These are phyloP conservation scores for Nemania diffusa DNA, from an alignment of 2,329 filamentous ascomycete species.

Conservation along the genomic window DNA sequence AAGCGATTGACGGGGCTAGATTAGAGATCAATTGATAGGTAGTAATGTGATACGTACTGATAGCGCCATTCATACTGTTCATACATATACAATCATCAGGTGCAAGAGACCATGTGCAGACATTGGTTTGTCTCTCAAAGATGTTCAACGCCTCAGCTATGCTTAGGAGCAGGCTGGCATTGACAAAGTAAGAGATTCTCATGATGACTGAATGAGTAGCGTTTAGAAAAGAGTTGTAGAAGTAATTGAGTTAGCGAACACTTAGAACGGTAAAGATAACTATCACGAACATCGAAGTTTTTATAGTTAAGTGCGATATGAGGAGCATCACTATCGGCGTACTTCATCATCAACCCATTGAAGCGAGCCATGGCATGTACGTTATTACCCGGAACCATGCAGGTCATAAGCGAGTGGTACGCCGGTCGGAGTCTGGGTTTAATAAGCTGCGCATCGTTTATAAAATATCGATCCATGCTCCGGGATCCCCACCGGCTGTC, in stretches of 20 bases:
- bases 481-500: not conserved
- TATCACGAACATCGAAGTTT: not conserved
- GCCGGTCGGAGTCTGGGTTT: conserved; percentile 20
- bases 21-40: not conserved
- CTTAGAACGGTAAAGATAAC: not conserved
- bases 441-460: conserved; percentile 20
- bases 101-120: conserved; percentile 31
- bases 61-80: conserved; percentile 35
- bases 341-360: not conserved
- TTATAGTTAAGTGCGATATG: not conserved
- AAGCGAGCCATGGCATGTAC: conserved; percentile 6
- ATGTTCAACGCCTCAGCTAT: conserved; percentile 19
- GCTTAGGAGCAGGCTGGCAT: conserved; percentile 6
- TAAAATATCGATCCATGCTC: not conserved
- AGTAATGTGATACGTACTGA: conserved; percentile 23
- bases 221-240: not conserved
- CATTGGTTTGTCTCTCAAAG: conserved; percentile 29
- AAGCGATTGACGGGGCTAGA: not conserved
- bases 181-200: conserved; percentile 11
- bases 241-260: not conserved
- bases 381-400: conserved; percentile 27
- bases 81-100: conserved; percentile 36
- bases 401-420: conserved; percentile 9
- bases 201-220: conserved; percentile 1
- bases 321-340: not conserved